Evolutionary conservation across 805 yeast genomes (phyloP), one percentile per base, ranked within the genome.

Genomic region (Nakazawaea anatomiae): DNA sequence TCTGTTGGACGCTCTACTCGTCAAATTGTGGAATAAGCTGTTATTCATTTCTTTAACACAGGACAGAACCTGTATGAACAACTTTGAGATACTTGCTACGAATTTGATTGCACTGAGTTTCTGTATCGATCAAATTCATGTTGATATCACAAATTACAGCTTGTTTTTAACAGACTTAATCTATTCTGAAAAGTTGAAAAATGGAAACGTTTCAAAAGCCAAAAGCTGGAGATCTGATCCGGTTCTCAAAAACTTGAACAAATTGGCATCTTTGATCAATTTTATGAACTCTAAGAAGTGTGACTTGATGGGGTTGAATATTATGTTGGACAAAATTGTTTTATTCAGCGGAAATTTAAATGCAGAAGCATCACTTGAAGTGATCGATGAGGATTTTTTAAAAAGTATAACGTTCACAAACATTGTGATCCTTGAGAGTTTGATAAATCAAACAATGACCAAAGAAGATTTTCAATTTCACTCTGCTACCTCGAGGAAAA

Each of bases 211-310:
- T 6, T 25, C 35, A 5, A 31, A 28, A 6, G 27, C 8, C 32
- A 12, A 18, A 8, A 28, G 39, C 8, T 46, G 50, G 47, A 47
- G 53, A 3, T 34, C 52, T 1, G 56, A 50, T 2, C 85, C 85
- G 0, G 72, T 73, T 1, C 53, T 76, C 31, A 76, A 73, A 51
- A 79, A 79, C 55, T 57, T 81, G 42, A 80, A 72, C 58, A 67
- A 74, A 44, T 54, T 82, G 25, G 72, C 85, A 0, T 69, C 72
- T 44, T 56, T 82, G 2, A 56, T 76, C 39, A 77, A 75, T 50
- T 63, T 58, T 5, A 58, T 56, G 18, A 42, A 52, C 14, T 52
- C 43, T 39, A 56, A 57, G 8, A 36, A 54, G 1, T 14, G 60
- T 39, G 53, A 57, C 25, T 35, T 18, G 42, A 12, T 36, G 25